phyloP scores from a whole-genome alignment of 1,139 yeast species.

The Entelexis paramagnoliae region DNA sequence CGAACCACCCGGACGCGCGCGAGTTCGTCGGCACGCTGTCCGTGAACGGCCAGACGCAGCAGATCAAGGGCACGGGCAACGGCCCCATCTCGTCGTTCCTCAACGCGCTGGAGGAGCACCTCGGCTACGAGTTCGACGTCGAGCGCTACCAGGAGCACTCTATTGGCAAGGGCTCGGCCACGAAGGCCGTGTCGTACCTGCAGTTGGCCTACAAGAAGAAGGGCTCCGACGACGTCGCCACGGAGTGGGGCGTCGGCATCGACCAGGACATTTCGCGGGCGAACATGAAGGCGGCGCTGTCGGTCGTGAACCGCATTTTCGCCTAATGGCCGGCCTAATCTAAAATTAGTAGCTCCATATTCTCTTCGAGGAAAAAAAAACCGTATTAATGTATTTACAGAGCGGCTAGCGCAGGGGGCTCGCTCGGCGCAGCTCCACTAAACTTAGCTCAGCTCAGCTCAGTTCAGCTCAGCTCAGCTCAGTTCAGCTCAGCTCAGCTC shows the following conservation, averaged over 20 bases:
- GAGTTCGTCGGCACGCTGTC: constrained; percentile 41
- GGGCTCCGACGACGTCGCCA: constrained; percentile 37
- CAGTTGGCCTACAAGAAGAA: constrained; percentile 22
- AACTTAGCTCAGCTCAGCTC: too few species aligned
- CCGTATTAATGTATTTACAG: too few species aligned
- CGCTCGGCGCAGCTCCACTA: too few species aligned
- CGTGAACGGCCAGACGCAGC: constrained; percentile 37
- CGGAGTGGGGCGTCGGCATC: constrained; percentile 90
- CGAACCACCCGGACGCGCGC: constrained; percentile 36
- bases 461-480: too few species aligned
- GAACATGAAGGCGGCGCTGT: constrained; percentile 66
- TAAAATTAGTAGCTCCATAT: too few species aligned
- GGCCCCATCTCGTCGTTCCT: constrained; percentile 92
- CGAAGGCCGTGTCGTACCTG: constrained; percentile 78
- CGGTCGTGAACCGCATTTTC: constrained; percentile 47
- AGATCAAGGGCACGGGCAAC: constrained; percentile 63
- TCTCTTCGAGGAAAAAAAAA: too few species aligned
- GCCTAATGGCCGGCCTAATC: not conserved
- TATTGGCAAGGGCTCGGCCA: constrained; percentile 72
- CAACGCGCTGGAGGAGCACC: constrained; percentile 56
- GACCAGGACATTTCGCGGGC: constrained; percentile 90
- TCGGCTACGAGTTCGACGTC: constrained; percentile 58
- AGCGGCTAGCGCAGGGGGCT: too few species aligned
- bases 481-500: too few species aligned
- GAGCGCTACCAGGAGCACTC: constrained; percentile 86